Base-by-base conservation (phyloP, 345 rosid genomes). In the Clarkia xantiana region DNA sequence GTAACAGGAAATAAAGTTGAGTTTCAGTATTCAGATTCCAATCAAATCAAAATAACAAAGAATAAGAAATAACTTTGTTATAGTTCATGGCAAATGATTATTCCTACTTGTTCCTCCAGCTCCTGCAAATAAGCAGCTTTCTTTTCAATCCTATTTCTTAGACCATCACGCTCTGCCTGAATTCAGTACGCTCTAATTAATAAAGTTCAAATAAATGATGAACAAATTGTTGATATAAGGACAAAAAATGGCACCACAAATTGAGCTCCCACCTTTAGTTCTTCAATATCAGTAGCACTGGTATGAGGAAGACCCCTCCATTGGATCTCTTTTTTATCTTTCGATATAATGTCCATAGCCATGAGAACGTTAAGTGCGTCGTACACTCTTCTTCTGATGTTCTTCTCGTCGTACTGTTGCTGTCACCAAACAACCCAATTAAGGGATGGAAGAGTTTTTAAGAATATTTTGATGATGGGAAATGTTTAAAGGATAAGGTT, bases 231-330 rank as follows among this genome's bases (percentile, higher is more conserved):
- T 29, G 36, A 29, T 29, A 0, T 6, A 23, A 2, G 29, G 29
- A 23, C 4, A 6, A 2, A 11, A 2, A 50, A n/a, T 41, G 42
- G 43, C 16, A 29, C 36, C 36, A 29, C 38, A 18, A 60, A 45
- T 16, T 25, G 14, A 9, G 29, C 56, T 49, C 47, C 42, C 57
- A 93, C 99, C 99, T 93, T 93, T 62, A 93, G 59, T 70, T 82
- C 97, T 69, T 93, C 88, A 56, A 93, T 74, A 72, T 93, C 99
- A 61, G 76, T 82, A 53, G 84, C 67, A 61, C 94, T 93, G 23
- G 97, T 80, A 19, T 84, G 86, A 52, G 97, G 99, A 54, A 93
- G 94, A 65, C 99, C 99, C 74, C 76, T 87, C 99, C 99, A 93
- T 38, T 80, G 96, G 61, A 93, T 93, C 64, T 87, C 97, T 39